Conservation (phyloP, 129 eudicot species). For the Flaveria linearis region DNA sequence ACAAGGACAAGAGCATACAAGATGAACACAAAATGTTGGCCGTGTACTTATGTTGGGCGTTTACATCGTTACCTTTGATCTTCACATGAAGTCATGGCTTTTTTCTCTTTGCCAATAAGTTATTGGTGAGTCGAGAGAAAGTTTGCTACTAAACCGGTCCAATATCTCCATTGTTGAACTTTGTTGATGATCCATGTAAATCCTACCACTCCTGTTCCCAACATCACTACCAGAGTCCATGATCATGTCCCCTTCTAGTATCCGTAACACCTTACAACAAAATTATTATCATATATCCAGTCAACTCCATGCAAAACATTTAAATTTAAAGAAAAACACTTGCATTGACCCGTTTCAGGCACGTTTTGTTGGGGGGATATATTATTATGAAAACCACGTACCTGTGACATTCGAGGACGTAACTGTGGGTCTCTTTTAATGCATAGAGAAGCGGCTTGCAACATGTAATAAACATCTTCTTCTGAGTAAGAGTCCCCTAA, state of each 20-base stretch:
- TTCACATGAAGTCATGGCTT: conserved; percentile 39
- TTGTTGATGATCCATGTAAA: conserved; percentile 48
- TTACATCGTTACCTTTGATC: conserved; percentile 21
- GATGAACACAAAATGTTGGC: conserved; percentile 16
- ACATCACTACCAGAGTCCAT: conserved; percentile 71
- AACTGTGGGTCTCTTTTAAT: conserved; percentile 85
- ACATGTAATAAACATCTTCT: conserved; percentile 74
- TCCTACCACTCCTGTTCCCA: conserved; percentile 74
- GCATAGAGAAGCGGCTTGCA: conserved; percentile 95
- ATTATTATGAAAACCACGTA: conserved; percentile 21
- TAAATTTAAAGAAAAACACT: neutral
- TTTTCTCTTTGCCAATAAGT: conserved; percentile 48
- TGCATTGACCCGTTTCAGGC: neutral
- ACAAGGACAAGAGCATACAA: conserved; percentile 40
- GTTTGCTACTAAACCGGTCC: conserved; percentile 40
- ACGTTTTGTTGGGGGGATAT: neutral
- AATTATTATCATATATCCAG: neutral
- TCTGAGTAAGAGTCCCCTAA: conserved; percentile 63
- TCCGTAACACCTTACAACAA: conserved; percentile 67
- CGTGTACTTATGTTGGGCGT: neutral
- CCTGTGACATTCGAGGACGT: conserved; percentile 99
- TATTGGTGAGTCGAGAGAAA: conserved; percentile 40
- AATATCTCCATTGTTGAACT: conserved; percentile 38
- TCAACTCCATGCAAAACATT: neutral
- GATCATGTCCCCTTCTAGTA: conserved; percentile 82